Base-by-base conservation (phyloP, 2,329 filamentous ascomycete genomes). In the Xylariomycetidae sp. region DNA sequence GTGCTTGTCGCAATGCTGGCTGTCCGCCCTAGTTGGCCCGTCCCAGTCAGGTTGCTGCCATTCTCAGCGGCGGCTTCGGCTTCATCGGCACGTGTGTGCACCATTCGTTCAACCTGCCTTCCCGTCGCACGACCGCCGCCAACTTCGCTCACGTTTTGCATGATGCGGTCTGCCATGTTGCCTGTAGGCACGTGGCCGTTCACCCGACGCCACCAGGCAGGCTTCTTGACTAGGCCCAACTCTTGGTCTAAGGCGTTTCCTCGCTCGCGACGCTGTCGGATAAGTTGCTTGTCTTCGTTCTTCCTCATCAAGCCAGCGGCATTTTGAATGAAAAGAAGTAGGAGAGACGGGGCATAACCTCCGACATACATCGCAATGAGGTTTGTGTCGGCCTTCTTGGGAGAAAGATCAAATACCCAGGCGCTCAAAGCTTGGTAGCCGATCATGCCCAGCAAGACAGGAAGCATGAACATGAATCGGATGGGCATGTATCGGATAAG, bases 221-320 rank as follows among this genome's bases (percentile, higher is more conserved):
- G 81, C 51, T 77, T 79, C 32, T 66, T 61, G 8, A 69, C 62
- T 32, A 80, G 58, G 32, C 79, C 78, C 8, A 85, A 67, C 33
- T 81, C 76, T 5, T 63, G 65, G 50, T 85, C 76, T 13, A 71
- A 57, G 16, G 63, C 57, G 4, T 63, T 61, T 6, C 74, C 77
- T 7, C 79, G 72, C 20, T 65, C 56, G 4, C 72, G 68, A 31
- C 82, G 70, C 55, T 83, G 78, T 19, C 69, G 63, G 20, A 82
- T 72, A n/a, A 87, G 67, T 32, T 78, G 67, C 36, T 67, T 68
- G 50, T 88, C 83, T 56, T 88, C 82, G 45, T 88, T 88, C 14
- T 75, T 70, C 19, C 74, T 71, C n/a, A 70, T 42, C 47, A 73
- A 76, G 10, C 81, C 83, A 24, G 69, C 69, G 4, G 66, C 34